Percentiles rank a stretch among this genome's conserved stretches.
Conservation (phyloP, 176 grass and related monocot genomes). For the Oryza meyeriana region DNA sequence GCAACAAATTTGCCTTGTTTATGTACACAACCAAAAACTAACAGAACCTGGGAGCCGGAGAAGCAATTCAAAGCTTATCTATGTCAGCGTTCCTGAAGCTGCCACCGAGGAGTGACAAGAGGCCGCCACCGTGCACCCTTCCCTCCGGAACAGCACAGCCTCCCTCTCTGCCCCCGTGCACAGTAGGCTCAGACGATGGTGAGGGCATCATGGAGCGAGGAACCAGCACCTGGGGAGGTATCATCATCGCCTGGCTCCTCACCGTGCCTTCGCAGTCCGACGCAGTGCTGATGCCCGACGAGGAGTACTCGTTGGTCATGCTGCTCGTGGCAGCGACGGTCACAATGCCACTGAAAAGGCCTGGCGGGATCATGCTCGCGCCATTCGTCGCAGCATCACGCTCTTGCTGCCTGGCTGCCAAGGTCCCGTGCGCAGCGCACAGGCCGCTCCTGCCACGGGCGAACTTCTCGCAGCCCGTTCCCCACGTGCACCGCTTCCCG, state of each 20-base stretch:
- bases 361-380: conserved; percentile 55
- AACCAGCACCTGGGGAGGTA: conserved; percentile 64
- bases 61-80: conserved; percentile 40
- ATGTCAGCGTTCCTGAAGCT: conserved; percentile 57
- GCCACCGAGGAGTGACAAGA: conserved; percentile 65
- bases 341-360: conserved; percentile 58
- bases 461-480: conserved; percentile 60
- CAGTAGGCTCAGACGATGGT: conserved; percentile 28
- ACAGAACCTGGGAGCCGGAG: conserved; percentile 20
- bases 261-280: conserved; percentile 48
- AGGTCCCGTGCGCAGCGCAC: conserved; percentile 61
- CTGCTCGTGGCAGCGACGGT: conserved; percentile 43
- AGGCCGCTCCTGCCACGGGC: conserved; percentile 60
- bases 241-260: conserved; percentile 56
- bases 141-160: conserved; percentile 56
- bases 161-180: conserved; percentile 42
- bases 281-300: conserved; percentile 42
- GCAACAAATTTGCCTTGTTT: conserved; percentile 21
- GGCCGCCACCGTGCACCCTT: conserved; percentile 70
- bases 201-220: conserved; percentile 66
- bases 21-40: conserved; percentile 46
- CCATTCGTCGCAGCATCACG: conserved; percentile 18
- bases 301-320: conserved; percentile 49
- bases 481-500: conserved; percentile 62
- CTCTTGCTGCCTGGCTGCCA: conserved; percentile 52